Evolutionary conservation across 2,329 filamentous ascomycete genomes (phyloP).

Genomic region (Aspergillus novoparasiticus): DNA sequence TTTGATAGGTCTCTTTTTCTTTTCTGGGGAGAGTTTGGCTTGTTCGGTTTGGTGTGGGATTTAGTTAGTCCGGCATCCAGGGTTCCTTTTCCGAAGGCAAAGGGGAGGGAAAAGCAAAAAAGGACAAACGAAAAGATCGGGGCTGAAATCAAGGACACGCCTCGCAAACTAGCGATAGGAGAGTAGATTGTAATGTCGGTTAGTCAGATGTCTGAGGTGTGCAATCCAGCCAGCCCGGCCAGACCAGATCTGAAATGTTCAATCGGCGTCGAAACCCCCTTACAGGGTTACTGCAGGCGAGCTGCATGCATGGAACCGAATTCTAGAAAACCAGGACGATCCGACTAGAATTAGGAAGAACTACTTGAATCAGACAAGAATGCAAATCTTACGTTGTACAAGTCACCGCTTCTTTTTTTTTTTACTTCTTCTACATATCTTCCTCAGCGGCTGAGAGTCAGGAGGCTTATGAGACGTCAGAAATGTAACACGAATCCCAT

Average conservation of each 20-base stretch:
- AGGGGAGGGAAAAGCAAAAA: not conserved
- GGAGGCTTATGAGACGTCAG: not conserved
- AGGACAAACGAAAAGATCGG: not conserved
- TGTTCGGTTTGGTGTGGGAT: not conserved
- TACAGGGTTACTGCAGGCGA: not conserved
- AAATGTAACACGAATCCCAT: not conserved
- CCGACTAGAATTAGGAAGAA: not conserved
- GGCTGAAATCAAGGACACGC: not conserved
- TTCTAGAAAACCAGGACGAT: constrained; percentile 7
- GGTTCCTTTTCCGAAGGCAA: not conserved
- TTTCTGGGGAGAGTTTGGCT: not conserved
- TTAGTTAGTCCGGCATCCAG: not conserved
- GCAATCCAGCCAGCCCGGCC: not conserved
- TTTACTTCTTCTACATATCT: not conserved
- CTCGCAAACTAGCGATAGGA: not conserved
- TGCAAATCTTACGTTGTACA: not conserved
- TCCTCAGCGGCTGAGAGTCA: not conserved
- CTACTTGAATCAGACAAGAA: not conserved
- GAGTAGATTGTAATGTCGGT: not conserved
- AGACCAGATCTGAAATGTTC: not conserved
- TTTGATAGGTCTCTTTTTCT: not conserved
- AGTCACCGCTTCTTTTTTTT: not conserved
- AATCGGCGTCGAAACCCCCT: not conserved
- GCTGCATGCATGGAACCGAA: constrained; percentile 1
- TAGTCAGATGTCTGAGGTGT: not conserved